Conservation (phyloP, 805 yeast genomes). For the Nakazawaea holstii region DNA sequence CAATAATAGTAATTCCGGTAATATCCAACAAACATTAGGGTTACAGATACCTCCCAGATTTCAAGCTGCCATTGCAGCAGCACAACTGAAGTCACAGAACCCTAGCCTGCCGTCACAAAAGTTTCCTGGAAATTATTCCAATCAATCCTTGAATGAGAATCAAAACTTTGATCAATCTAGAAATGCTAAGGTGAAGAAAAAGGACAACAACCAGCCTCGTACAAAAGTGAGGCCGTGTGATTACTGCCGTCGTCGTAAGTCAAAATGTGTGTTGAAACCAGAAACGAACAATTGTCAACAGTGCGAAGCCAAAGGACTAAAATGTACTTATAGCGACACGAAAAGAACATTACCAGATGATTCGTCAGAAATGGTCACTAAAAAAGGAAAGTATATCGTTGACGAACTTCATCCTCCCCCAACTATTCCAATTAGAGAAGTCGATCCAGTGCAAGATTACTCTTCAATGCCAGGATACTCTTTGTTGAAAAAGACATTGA, state of each 20-base stretch:
- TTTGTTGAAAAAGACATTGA: conserved; percentile 58
- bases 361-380: conserved; percentile 16
- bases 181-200: conserved; percentile 2
- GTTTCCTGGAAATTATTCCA: neutral
- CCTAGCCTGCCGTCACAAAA: neutral
- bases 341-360: conserved; percentile 30
- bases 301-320: conserved; percentile 68
- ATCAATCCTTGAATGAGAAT: neutral
- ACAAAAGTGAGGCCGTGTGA: conserved; percentile 66
- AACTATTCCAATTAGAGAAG: conserved; percentile 40
- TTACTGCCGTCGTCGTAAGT: conserved; percentile 75
- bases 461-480: conserved; percentile 59
- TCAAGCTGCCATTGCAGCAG: conserved; percentile 10
- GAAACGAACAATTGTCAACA: conserved; percentile 62
- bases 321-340: conserved; percentile 67
- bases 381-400: conserved; percentile 23
- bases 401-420: conserved; percentile 32
- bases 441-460: conserved; percentile 63
- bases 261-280: conserved; percentile 69
- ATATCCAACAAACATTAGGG: neutral
- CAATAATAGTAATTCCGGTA: neutral
- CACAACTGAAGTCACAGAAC: conserved; percentile 1
- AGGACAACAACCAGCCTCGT: conserved; percentile 32
- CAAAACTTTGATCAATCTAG: conserved; percentile 3
- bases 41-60: conserved; percentile 10